These are phyloP conservation scores for Gamsiella multidivaricata DNA, from an alignment of 192 early-diverging fungal species.

Conservation along the genomic window DNA sequence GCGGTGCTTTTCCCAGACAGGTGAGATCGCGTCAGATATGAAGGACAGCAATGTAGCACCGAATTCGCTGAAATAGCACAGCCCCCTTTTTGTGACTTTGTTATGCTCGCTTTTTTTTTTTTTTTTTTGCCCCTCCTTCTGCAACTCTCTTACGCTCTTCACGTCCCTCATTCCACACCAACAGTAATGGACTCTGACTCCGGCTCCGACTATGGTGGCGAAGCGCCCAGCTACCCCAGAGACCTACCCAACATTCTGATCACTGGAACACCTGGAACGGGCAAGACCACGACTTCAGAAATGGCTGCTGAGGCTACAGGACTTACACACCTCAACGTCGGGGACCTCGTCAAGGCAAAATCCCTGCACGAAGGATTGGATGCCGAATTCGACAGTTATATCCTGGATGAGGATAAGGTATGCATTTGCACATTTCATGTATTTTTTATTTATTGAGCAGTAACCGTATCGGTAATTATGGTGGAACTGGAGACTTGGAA, in stretches of 20 bases:
- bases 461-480: too few relatives aligned
- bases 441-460: not conserved
- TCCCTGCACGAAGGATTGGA: conserved; percentile 87
- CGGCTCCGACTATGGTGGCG: conserved; percentile 32
- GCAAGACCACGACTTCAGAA: conserved; percentile 84
- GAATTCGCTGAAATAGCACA: too few relatives aligned
- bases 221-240: conserved; percentile 30
- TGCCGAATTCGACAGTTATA: conserved; percentile 87
- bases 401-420: conserved; percentile 94
- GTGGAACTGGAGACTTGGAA: too few relatives aligned
- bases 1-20: too few relatives aligned
- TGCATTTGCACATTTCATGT: too few relatives aligned
- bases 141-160: not conserved
- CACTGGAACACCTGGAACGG: conserved; percentile 88
- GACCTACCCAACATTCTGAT: conserved; percentile 82
- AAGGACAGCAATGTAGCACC: too few relatives aligned
- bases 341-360: conserved; percentile 87
- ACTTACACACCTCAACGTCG: conserved; percentile 85
- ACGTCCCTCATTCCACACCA: not conserved
- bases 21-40: too few relatives aligned
- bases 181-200: conserved; percentile 53
- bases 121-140: not conserved
- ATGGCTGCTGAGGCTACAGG: conserved; percentile 81
- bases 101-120: conserved; percentile 1
- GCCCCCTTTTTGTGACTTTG: too few relatives aligned